A percentile compares a stretch with the other conserved stretches of the same genome.
Evolutionary conservation across 1,284 basidiomycete genomes (phyloP).

Genomic region (Puccinia hordei): DNA sequence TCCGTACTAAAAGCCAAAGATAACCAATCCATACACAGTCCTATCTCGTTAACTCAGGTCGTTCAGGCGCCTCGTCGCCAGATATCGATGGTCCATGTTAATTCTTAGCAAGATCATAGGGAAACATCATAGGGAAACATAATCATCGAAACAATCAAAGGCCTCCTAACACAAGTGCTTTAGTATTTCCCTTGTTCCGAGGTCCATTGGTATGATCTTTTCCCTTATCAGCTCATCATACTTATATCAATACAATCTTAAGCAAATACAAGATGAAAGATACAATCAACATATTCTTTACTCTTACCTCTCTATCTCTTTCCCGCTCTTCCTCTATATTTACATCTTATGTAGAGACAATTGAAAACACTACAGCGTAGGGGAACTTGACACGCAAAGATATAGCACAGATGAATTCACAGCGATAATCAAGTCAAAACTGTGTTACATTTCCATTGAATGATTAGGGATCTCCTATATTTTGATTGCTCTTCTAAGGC

Average conservation of each 20-base stretch:
- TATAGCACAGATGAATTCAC: too few relatives aligned
- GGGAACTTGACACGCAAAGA: neutral
- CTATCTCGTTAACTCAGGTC: neutral
- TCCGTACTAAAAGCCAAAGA: constrained; percentile 16
- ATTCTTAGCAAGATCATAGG: neutral
- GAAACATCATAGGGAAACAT: neutral
- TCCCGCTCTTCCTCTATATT: neutral
- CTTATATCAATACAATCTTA: constrained; percentile 32
- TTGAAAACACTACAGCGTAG: neutral
- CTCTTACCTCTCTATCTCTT: neutral
- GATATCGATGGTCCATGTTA: neutral
- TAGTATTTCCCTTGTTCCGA: neutral
- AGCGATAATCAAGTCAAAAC: too few relatives aligned
- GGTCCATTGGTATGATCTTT: constrained; percentile 53
- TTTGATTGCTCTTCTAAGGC: too few relatives aligned
- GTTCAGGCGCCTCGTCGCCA: neutral
- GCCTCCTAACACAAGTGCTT: neutral
- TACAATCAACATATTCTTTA: constrained; percentile 43
- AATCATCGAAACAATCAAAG: neutral
- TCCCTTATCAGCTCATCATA: constrained; percentile 53
- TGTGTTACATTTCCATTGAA: too few relatives aligned
- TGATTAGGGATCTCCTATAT: too few relatives aligned
- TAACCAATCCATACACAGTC: neutral
- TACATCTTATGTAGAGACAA: neutral
- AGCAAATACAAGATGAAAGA: constrained; percentile 41